Base-by-base conservation (phyloP, 176 grass and related monocot species). In the Aegilops speltoides region DNA sequence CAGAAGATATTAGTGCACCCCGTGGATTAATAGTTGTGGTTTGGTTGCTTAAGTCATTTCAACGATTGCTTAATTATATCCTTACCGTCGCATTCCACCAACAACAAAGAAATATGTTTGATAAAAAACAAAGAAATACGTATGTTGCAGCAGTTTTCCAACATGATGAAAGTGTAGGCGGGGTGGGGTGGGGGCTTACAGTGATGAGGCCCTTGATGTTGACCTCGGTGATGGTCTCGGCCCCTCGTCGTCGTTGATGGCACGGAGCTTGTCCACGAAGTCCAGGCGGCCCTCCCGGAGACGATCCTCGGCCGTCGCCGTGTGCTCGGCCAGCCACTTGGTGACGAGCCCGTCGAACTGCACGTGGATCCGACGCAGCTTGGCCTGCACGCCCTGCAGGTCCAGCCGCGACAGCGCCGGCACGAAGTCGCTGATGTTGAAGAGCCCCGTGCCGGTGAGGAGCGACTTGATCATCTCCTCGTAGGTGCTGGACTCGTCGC, bases 201-300 rank as follows among this genome's bases (percentile, higher is more conserved):
- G 94, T 94, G 86, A 97, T 94, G 72, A 97, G 92, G 8, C 88
- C 95, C 81, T 97, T 97, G 90, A 97, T 89, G 87, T 97, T 97
- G 83, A 92, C 87, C 83, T 94, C 90, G 23, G 88, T 84, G 78
- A 97, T 87, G 64, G 88, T 91, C 82, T 92, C 77, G 11, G 90
- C 86, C 8, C 86, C 8, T 91, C 92, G 13, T 48, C 45, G 45
- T 48, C 45, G 13, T 48, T 78, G 26, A 85, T 78, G 26, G 90
- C 83, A 34, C 84, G 84, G 41, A 97, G 86, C 80, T 73, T 69
- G 80, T 97, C 95, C 64, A 97, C 87, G 81, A 97, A 97, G 85
- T 97, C 95, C 10, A 60, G 83, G 10, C 83, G 86, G 14, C 92
- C 92, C 23, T 87, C 19, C 43, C 45, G 25, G 0, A 43, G 8